Evolutionary conservation across 768 basidiomycete species (phyloP).

Genomic region (Lenzites betulinus): DNA sequence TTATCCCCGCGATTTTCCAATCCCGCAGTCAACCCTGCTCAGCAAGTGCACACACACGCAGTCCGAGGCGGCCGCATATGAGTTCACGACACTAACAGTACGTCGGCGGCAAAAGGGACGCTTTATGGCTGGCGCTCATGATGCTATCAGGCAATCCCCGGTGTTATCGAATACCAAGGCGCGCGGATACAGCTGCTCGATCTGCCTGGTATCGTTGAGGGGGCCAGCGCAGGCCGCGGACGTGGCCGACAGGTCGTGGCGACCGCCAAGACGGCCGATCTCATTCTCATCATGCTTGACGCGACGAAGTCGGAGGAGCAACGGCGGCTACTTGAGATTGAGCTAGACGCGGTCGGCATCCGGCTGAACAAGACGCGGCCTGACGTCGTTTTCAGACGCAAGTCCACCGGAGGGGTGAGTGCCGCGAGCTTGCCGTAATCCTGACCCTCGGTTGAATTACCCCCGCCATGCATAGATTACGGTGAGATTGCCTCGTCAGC

Average conservation of each 20-base stretch:
- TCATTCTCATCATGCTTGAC: constrained; percentile 92
- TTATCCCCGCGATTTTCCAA: not conserved
- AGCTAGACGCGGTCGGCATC: constrained; percentile 96
- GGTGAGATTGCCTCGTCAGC: constrained; percentile 37
- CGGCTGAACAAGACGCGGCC: constrained; percentile 88
- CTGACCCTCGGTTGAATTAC: constrained; percentile 5
- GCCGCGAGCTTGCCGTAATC: constrained; percentile 9
- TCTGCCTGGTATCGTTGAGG: constrained; percentile 95
- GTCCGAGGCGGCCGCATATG: constrained; percentile 88
- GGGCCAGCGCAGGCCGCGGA: constrained; percentile 88
- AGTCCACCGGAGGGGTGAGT: constrained; percentile 88
- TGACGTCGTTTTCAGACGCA: constrained; percentile 94
- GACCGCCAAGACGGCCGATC: constrained; percentile 58
- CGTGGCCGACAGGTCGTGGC: constrained; percentile 96
- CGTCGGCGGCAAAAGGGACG: constrained; percentile 24
- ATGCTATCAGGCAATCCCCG: constrained; percentile 79
- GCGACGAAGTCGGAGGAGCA: constrained; percentile 95
- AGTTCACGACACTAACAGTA: constrained; percentile 91
- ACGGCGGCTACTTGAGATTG: constrained; percentile 81
- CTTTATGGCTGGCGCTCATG: not conserved
- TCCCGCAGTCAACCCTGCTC: constrained; percentile 78
- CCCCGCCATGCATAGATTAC: constrained; percentile 58
- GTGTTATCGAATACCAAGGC: constrained; percentile 95
- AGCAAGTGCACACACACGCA: constrained; percentile 91
- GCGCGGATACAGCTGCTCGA: constrained; percentile 92